phyloP scores from a whole-genome alignment of 2,329 filamentous ascomycete genomes.

The Colletotrichum horii region DNA sequence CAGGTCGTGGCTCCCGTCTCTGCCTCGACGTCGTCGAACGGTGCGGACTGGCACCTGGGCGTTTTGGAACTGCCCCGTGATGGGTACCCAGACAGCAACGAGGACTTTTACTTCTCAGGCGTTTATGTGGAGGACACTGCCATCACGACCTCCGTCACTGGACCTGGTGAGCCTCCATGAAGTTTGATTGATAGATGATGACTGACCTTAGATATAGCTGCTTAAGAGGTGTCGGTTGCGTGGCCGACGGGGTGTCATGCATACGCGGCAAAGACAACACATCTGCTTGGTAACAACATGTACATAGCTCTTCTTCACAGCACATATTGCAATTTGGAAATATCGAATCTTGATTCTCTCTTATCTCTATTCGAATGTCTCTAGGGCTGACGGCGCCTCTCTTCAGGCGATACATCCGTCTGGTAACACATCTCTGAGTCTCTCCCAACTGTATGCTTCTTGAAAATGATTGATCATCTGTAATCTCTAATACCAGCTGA shows the following conservation, averaged over 20 bases:
- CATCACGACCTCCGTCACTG: constrained; percentile 37
- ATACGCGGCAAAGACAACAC: background rate
- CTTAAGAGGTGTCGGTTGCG: background rate
- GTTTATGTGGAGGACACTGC: constrained; percentile 66
- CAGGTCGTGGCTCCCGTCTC: constrained; percentile 65
- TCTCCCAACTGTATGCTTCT: background rate
- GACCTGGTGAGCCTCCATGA: constrained; percentile 21
- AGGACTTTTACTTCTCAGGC: constrained; percentile 76
- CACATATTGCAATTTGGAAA: background rate
- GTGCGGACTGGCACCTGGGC: constrained; percentile 75
- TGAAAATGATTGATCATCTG: background rate
- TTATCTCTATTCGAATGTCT: background rate
- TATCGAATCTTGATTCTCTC: background rate
- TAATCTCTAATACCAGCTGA: background rate
- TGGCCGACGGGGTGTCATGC: background rate
- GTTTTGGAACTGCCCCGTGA: constrained; percentile 67
- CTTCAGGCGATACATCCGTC: background rate
- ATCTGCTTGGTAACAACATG: background rate
- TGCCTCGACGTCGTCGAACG: constrained; percentile 67
- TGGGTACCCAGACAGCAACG: constrained; percentile 56
- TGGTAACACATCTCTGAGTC: background rate
- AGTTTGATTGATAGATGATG: fast-evolving
- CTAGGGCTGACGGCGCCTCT: background rate
- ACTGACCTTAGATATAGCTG: background rate
- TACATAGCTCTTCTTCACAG: background rate